Evolutionary conservation across 75 land plant genomes (phyloP), one percentile per base, ranked within the genome.

Genomic region (Pinus taeda): DNA sequence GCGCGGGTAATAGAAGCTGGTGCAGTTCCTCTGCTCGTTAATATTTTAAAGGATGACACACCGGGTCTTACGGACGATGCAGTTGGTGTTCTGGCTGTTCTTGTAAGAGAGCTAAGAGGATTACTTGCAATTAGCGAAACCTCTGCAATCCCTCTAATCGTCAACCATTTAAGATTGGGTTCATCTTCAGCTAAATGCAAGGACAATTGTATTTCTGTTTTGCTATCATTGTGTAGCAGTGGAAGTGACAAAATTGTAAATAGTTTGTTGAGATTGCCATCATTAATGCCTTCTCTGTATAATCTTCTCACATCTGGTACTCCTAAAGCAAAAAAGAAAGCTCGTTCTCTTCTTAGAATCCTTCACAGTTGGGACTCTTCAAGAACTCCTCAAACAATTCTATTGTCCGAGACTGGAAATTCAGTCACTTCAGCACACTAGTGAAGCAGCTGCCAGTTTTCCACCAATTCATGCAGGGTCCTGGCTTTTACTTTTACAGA

Each of bases 11-110:
- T 93, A 13, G 78, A 17, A 24, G 83, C 96, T 22, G 96, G 92
- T 74, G 89, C 86, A 18, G 81, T 93, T 9, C 85, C 87, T 15
- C 1, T 86, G 82, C 87, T 93, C 36, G 79, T 88, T 24, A 83
- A 83, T 29, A 60, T 86, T 37, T 33, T 91, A 71, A 83, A 56
- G 65, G 88, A 91, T 59, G 90, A 81, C 11, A 84, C 75, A 24
- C 82, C 85, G 0, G 82, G 84, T 37, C 77, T 93, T n/a, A 81
- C 85, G 17, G 96, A 93, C 59, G 87, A 92, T 22, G 90, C 88
- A 12, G 66, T 86, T 45, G 76, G 84, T 0, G 83, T 89, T 70
- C 79, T 93, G 14, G 81, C 87, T 21, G 21, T 91, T 33, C 84
- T 93, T 9, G 70, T 79, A 8, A 78, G 87, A 12, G 82, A 78